Evolutionary conservation across 257 asterid species (phyloP).

Genomic region (Cynanchum wilfordii): DNA sequence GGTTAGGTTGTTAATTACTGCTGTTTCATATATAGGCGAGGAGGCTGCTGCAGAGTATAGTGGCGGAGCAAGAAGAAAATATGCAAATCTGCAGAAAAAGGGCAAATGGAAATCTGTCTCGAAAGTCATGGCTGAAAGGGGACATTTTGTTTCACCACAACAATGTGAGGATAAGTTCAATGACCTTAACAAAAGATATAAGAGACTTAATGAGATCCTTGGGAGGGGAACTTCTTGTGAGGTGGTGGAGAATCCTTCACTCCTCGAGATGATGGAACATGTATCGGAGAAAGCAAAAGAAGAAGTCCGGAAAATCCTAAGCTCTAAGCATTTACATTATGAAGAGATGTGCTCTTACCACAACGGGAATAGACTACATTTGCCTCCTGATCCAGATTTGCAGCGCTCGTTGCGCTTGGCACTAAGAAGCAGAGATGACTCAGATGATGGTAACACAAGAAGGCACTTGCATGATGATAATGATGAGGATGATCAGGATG

Average conservation of each 20-base stretch:
- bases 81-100: slow-evolving; percentile 51
- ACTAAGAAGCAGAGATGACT: slow-evolving; percentile 54
- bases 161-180: slow-evolving; percentile 92
- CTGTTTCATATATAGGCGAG: slow-evolving; percentile 71
- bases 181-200: slow-evolving; percentile 81
- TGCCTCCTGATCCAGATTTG: slow-evolving; percentile 69
- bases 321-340: slow-evolving; percentile 82
- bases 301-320: slow-evolving; percentile 64
- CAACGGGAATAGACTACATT: slow-evolving; percentile 65
- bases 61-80: slow-evolving; percentile 41
- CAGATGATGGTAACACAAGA: slow-evolving; percentile 36
- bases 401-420: slow-evolving; percentile 63
- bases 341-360: slow-evolving; percentile 94
- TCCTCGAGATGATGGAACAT: slow-evolving; percentile 62
- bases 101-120: slow-evolving; percentile 87
- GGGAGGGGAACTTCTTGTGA: slow-evolving; percentile 87
- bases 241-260: slow-evolving; percentile 75
- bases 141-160: slow-evolving; percentile 76
- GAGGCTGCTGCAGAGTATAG: slow-evolving; percentile 46
- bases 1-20: slow-evolving; percentile 64
- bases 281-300: slow-evolving; percentile 65
- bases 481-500: slow-evolving; percentile 52
- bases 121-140: slow-evolving; percentile 84
- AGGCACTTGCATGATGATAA: slow-evolving; percentile 42
- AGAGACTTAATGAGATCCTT: slow-evolving; percentile 77